These are phyloP conservation scores for Harringtonia aguacate DNA, from an alignment of 2,329 filamentous ascomycete genomes.

Conservation along the genomic window DNA sequence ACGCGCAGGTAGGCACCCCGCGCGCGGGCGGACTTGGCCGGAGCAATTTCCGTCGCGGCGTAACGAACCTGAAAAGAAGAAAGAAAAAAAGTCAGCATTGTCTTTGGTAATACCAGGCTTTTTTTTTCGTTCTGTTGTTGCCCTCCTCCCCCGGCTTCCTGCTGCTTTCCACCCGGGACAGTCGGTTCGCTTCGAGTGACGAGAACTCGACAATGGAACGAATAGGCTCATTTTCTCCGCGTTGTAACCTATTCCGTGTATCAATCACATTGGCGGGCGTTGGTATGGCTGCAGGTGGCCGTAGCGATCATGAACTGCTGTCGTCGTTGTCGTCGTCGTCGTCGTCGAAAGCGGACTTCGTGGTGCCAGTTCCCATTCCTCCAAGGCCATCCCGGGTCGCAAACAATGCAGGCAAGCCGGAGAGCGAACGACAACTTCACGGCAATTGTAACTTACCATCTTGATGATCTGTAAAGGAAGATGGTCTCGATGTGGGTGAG, in stretches of 20 bases:
- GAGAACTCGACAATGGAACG: too few species aligned
- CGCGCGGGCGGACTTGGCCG: conserved; percentile 90
- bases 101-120: background rate
- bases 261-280: too few species aligned
- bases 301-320: too few species aligned
- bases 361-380: too few species aligned
- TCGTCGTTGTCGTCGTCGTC: background rate
- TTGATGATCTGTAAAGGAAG: conserved; percentile 9
- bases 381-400: too few species aligned
- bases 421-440: background rate
- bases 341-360: too few species aligned
- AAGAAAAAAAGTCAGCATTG: conserved; percentile 8
- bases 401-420: background rate
- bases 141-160: too few species aligned
- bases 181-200: too few species aligned
- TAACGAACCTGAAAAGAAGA: conserved; percentile 66
- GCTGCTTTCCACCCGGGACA: too few species aligned
- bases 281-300: too few species aligned
- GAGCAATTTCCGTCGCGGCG: conserved; percentile 79
- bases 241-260: too few species aligned
- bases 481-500: conserved; percentile 7
- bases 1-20: conserved; percentile 98
- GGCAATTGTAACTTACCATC: conserved; percentile 12
- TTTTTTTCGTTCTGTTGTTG: too few species aligned
- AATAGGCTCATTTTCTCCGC: background rate